These are phyloP conservation scores for Melastoma malabathricum DNA, from an alignment of 345 rosid genomes.

Conservation along the genomic window DNA sequence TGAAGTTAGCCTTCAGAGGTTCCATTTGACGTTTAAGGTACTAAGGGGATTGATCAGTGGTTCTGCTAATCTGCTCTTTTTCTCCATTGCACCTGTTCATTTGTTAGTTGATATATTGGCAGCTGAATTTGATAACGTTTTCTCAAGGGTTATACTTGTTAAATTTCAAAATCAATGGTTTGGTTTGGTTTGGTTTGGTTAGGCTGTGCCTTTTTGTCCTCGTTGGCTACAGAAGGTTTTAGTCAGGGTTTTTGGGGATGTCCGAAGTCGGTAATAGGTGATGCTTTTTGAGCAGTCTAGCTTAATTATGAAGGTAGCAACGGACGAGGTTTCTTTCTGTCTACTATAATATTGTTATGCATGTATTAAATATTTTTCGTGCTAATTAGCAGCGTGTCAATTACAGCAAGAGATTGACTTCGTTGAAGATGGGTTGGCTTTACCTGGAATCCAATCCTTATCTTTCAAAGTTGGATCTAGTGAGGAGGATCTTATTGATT, in stretches of 20 bases:
- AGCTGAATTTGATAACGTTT: neutral
- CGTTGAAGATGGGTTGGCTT: slow-evolving; percentile 56
- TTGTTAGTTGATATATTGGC: neutral
- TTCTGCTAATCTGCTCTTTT: neutral
- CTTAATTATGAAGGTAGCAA: neutral
- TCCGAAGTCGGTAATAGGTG: too few relatives aligned
- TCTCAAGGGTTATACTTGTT: too few relatives aligned
- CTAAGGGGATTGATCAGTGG: neutral
- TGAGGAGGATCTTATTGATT: slow-evolving; percentile 78
- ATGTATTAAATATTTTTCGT: neutral
- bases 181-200: too few relatives aligned
- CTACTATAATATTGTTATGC: neutral
- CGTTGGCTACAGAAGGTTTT: too few relatives aligned
- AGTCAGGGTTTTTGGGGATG: too few relatives aligned
- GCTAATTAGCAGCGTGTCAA: neutral
- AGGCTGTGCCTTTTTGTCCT: too few relatives aligned
- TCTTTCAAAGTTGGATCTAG: slow-evolving; percentile 68
- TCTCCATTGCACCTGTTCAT: neutral
- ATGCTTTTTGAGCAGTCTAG: too few relatives aligned
- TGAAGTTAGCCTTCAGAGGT: slow-evolving; percentile 82
- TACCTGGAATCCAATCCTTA: slow-evolving; percentile 51
- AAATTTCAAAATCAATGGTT: too few relatives aligned
- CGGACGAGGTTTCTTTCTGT: neutral
- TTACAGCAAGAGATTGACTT: slow-evolving; percentile 80
- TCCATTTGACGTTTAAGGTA: slow-evolving; percentile 89